phyloP scores from a whole-genome alignment of 352 stramenopile genomes.

The Phytopythium aichiense region DNA sequence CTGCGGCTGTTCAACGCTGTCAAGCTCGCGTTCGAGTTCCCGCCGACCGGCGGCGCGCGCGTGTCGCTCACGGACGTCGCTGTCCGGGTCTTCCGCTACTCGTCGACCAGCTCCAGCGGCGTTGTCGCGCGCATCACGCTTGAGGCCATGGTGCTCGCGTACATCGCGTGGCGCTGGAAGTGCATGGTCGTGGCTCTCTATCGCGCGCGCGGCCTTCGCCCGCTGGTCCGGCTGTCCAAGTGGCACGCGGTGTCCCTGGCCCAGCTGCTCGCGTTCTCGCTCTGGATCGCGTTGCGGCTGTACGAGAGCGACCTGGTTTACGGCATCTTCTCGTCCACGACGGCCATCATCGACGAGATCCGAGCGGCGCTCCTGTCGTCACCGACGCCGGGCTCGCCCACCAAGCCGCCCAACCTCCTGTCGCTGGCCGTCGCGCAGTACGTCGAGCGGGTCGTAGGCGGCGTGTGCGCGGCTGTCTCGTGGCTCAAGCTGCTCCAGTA shows the following conservation, averaged over 20 bases:
- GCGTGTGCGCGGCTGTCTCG: constrained; percentile 42
- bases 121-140: constrained; percentile 28
- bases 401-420: constrained; percentile 36
- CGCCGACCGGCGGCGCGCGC: constrained; percentile 47
- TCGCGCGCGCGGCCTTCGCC: constrained; percentile 17
- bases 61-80: constrained; percentile 40
- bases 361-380: constrained; percentile 1
- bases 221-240: constrained; percentile 23
- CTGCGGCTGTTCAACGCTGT: constrained; percentile 63
- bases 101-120: constrained; percentile 16
- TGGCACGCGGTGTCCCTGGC: constrained; percentile 36
- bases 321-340: constrained; percentile 37
- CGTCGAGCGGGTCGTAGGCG: constrained; percentile 36
- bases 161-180: constrained; percentile 39
- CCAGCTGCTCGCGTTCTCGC: constrained; percentile 43
- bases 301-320: constrained; percentile 54
- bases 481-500: constrained; percentile 74
- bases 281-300: constrained; percentile 47
- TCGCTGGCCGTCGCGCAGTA: constrained; percentile 30
- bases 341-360: constrained; percentile 12
- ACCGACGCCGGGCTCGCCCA: constrained; percentile 5
- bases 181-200: constrained; percentile 29
- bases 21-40: constrained; percentile 59
- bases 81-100: constrained; percentile 54
- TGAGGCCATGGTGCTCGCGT: constrained; percentile 47